These are phyloP conservation scores for Corylus heterophylla DNA, from an alignment of 306 rosid species.

Conservation along the genomic window DNA sequence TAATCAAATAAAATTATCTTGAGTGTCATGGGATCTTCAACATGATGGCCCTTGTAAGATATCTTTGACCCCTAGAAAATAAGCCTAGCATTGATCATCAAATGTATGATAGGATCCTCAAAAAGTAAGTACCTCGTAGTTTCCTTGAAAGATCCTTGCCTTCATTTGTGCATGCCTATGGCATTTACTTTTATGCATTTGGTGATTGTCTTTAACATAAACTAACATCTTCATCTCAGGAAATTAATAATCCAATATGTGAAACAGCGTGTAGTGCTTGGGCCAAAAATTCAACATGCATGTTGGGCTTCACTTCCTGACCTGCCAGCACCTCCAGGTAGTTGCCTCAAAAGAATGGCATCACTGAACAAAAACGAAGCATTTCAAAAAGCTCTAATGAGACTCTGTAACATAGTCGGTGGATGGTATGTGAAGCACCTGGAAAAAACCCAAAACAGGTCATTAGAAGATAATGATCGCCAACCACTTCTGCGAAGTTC, in stretches of 20 bases:
- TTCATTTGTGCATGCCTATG: no score
- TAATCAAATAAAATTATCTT: no score
- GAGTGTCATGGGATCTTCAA: no score
- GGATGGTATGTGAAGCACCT: constrained; percentile 61
- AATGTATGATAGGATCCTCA: no score
- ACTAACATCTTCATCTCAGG: constrained; percentile 50
- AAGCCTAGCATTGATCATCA: no score
- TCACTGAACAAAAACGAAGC: constrained; percentile 49
- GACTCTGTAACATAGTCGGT: constrained; percentile 77
- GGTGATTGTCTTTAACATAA: constrained; percentile 20
- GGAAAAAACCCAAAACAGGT: constrained; percentile 45
- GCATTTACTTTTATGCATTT: no score
- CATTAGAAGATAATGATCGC: constrained; percentile 43
- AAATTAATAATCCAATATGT: constrained; percentile 78
- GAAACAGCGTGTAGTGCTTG: constrained; percentile 73
- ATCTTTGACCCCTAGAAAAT: no score
- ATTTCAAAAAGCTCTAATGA: constrained; percentile 69
- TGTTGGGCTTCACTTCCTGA: constrained; percentile 71
- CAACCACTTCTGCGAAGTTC: constrained; percentile 40
- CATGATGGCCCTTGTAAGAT: no score
- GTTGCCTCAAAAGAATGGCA: constrained; percentile 74
- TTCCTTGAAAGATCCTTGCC: neutral
- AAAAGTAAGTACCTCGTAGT: no score
- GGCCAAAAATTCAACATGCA: constrained; percentile 63
- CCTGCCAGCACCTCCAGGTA: constrained; percentile 72